Evolutionary conservation across 2,329 filamentous ascomycete genomes (phyloP), one percentile per base, ranked within the genome.

Genomic region (Colletotrichum sp.): DNA sequence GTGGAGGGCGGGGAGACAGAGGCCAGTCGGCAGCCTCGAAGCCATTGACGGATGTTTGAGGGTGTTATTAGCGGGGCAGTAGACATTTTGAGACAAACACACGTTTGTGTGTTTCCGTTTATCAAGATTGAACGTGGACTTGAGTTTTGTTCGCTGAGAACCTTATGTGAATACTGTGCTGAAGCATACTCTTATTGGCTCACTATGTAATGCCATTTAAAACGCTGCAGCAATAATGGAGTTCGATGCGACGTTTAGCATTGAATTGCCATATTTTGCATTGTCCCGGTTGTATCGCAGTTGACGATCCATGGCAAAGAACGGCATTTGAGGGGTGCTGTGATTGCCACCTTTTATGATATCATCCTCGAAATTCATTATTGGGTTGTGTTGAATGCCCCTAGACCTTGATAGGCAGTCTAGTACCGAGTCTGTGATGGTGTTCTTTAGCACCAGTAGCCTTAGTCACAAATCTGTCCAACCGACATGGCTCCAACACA

Each of bases 21-120:
- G 39, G 39, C 3, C 1, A 1, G 18, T n/a, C 0, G 39, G 18
- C 0, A 49, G 8, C 1, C 18, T 44, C 1, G 18, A 44, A 44
- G 39, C 39, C 39, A n/a, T 49, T 49, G 39, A n/a, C 39, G 9
- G 39, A 49, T 49, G 9, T 49, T 49, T 49, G 39, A n/a, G 39
- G 18, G 39, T 49, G 39, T 12, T 12, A 0, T n/a, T 12, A 49
- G 39, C 0, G 39, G n/a, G 18, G 39, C 39, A 1, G 18, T n/a
- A 49, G 18, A 2, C 18, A n/a, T 49, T 44, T 4, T 49, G 39
- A 12, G 9, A 0, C 18, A 49, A 2, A 12, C 9, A 9, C 4
- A 12, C 5, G 18, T 49, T n/a, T n/a, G 39, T n/a, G 39, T 6
- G 0, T 49, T n/a, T 12, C 39, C 1, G 0, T 49, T 6, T 7